phyloP scores from a whole-genome alignment of 352 stramenopile species.

The Phytophthora hibernalis region DNA sequence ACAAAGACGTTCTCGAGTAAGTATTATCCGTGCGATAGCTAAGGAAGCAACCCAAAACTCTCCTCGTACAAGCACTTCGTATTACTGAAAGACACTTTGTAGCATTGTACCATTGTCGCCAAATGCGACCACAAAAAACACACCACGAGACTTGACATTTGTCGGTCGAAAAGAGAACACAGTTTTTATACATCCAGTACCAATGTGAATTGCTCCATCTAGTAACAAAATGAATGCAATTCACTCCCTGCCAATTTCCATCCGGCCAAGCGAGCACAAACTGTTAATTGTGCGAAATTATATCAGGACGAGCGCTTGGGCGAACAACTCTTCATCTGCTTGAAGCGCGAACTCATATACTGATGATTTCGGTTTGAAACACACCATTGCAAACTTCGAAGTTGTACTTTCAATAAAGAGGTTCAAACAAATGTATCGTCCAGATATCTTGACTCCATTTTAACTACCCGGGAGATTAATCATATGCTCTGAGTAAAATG shows the following conservation, averaged over 20 bases:
- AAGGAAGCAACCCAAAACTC: too few species aligned
- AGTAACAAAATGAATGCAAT: constrained; percentile 52
- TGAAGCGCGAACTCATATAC: constrained; percentile 50
- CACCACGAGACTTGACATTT: constrained; percentile 18
- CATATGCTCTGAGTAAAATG: too few species aligned
- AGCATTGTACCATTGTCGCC: constrained; percentile 29
- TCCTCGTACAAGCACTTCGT: too few species aligned
- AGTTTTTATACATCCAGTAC: constrained; percentile 56
- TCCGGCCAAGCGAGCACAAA: constrained; percentile 39
- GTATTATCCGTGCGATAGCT: too few species aligned
- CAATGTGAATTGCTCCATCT: too few species aligned
- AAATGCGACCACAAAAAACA: constrained; percentile 36
- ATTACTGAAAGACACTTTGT: constrained; percentile 45
- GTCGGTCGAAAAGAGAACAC: constrained; percentile 48
- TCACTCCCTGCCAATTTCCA: constrained; percentile 18
- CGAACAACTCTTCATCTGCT: constrained; percentile 31
- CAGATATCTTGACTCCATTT: too few species aligned
- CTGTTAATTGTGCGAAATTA: background rate
- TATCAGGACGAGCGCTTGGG: constrained; percentile 39
- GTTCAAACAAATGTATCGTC: too few species aligned
- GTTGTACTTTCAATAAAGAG: constrained; percentile 53
- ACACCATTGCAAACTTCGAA: constrained; percentile 59
- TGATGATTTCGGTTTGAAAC: constrained; percentile 34
- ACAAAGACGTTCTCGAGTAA: too few species aligned
- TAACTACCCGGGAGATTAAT: too few species aligned